Base-by-base conservation (phyloP, 495 filamentous ascomycete species). In the Collariella sp. region DNA sequence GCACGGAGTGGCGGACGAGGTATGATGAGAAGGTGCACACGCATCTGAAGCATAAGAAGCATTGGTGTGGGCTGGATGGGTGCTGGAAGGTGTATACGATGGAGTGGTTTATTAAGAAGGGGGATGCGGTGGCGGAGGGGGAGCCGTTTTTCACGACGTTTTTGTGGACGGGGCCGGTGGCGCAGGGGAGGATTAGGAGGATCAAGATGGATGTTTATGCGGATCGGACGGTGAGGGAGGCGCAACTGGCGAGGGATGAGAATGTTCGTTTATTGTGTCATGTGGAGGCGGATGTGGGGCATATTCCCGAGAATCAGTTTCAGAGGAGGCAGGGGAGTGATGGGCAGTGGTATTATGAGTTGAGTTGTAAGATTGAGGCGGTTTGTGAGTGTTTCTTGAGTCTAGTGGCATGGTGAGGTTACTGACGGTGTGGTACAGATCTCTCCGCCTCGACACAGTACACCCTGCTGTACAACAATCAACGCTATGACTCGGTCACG, bases 11-110 rank as follows among this genome's bases (percentile, higher is more conserved):
- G 52, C 26, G 33, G 1, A 49, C 52, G n/a, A 47, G 23, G 2
- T 81, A 66, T 52, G 54, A 75, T 63, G 64, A 67, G 7, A 56
- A 39, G 11, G 31, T 56, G 0, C 72, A 74, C 44, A 11, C 56
- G 42, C 11, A 57, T 4, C 34, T 62, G 9, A 55, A 67, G 9
- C 61, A 72, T 41, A 45, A 52, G 29, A 50, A 42, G 35, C 39
- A 52, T 46, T 65, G 60, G 62, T 56, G 55, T 43, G 61, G 58
- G 2, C 35, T 60, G 4, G 49, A 61, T 19, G 66, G 64, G n/a
- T 47, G 39, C 48, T 62, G 54, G 41, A 63, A 54, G 48, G 60
- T 69, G 1, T 44, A 46, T 22, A 53, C 52, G 2, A 71, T 71
- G 64, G 50, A 65, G 22, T 69, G 66, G 68, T 66, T 69, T 50